phyloP scores from a whole-genome alignment of 2,329 filamentous ascomycete species.

The Xylariaceae sp. region DNA sequence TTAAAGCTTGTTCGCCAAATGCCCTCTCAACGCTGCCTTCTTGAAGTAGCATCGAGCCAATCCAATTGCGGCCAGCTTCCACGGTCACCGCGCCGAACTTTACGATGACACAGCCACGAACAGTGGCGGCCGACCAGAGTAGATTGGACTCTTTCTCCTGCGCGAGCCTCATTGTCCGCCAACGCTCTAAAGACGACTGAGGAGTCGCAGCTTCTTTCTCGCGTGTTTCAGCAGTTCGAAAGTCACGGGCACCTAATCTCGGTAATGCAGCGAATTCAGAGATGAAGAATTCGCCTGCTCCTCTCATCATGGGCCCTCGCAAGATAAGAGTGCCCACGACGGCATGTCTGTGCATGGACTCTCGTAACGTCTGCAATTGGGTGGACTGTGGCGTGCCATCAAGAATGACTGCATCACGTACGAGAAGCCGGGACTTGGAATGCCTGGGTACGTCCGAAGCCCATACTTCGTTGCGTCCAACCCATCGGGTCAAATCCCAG shows the following conservation, averaged over 20 bases:
- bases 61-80: conserved; percentile 81
- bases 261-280: conserved; percentile 79
- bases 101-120: conserved; percentile 84
- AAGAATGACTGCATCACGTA: conserved; percentile 85
- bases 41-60: conserved; percentile 73
- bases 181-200: conserved; percentile 52
- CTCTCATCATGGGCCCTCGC: conserved; percentile 71
- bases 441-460: conserved; percentile 42
- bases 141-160: conserved; percentile 66
- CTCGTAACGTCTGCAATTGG: conserved; percentile 51
- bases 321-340: conserved; percentile 87
- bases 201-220: conserved; percentile 48
- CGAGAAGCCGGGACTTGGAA: conserved; percentile 64
- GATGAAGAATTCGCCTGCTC: conserved; percentile 75
- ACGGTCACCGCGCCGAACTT: conserved; percentile 87
- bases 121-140: conserved; percentile 81
- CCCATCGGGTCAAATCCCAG: conserved; percentile 83
- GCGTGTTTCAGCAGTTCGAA: conserved; percentile 58
- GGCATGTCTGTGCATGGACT: conserved; percentile 75
- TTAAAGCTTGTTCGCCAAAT: conserved; percentile 82
- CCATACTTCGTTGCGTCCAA: conserved; percentile 89
- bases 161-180: conserved; percentile 61
- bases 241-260: conserved; percentile 82
- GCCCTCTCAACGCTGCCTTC: conserved; percentile 73
- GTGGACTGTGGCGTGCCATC: conserved; percentile 57